These are phyloP conservation scores for Diaporthe helianthi DNA, from an alignment of 2,329 filamentous ascomycete genomes.

Conservation along the genomic window DNA sequence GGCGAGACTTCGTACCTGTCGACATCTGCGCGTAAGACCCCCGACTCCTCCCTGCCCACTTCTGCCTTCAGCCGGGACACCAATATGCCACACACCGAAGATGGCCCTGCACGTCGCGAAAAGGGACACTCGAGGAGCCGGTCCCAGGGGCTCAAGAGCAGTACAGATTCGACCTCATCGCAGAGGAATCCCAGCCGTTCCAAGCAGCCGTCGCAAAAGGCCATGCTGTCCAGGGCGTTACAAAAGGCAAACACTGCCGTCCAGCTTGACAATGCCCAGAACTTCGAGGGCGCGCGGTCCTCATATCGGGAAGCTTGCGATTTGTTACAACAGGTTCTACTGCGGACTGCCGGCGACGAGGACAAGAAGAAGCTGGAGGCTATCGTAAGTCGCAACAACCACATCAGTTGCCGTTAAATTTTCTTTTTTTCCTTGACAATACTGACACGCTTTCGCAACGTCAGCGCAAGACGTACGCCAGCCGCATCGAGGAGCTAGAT, in stretches of 20 bases:
- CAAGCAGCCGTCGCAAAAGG: constrained; percentile 79
- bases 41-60: constrained; percentile 29
- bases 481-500: constrained; percentile 85
- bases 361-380: constrained; percentile 91
- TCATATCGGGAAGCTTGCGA: constrained; percentile 92
- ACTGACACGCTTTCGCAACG: constrained; percentile 31
- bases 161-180: constrained; percentile 50
- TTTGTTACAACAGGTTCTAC: constrained; percentile 85
- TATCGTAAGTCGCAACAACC: constrained; percentile 70
- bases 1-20: constrained; percentile 37
- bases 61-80: constrained; percentile 33
- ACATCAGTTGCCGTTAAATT: no score
- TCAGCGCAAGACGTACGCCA: constrained; percentile 87
- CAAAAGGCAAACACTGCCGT: constrained; percentile 97
- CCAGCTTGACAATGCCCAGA: constrained; percentile 92
- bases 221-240: constrained; percentile 93
- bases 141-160: constrained; percentile 53
- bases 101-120: constrained; percentile 39
- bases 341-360: constrained; percentile 82
- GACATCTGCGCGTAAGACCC: constrained; percentile 29
- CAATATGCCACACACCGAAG: constrained; percentile 46
- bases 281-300: constrained; percentile 88
- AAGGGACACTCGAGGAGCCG: constrained; percentile 55
- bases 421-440: background rate
- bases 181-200: constrained; percentile 40